Evolutionary conservation across 1,284 basidiomycete species (phyloP), one percentile per base, ranked within the genome.

Genomic region (Austropuccinia psidii): DNA sequence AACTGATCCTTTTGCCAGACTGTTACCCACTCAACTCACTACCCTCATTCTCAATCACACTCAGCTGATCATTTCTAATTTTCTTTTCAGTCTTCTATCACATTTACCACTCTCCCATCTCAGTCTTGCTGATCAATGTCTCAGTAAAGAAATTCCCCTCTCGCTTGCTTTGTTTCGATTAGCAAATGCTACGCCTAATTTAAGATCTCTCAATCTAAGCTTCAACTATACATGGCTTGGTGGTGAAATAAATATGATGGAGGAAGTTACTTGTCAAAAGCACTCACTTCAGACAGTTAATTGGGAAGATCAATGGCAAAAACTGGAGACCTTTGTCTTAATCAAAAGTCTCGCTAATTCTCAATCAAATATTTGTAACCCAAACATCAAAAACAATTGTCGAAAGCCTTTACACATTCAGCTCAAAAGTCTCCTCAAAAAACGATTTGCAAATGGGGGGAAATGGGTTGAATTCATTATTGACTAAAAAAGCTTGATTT

Each of bases 401-500:
- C n/a, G 35, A 19, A 8, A 27, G 47, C 47, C 9, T 50, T 50
- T 27, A 21, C 47, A 27, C 29, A 6, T 27, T 21, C 35, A 31
- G 54, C n/a, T n/a, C n/a, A 31, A 33, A 19, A 57, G 13, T 19
- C 29, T 57, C n/a, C 35, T 57, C 54, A 57, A 57, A 19, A 57
- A 24, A 29, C 21, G 54, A 33, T 33, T 57, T 33, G 54, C 29
- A 17, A 57, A 33, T n/a, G 31, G 31, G 29, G 54, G 54, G 5
- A 57, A 57, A 57, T 57, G 27, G 27, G 35, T 57, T 57, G 24
- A 57, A 8, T 57, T n/a, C n/a, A n/a, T n/a, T n/a, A n/a, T n/a
- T n/a, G n/a, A n/a, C n/a, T n/a, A n/a, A n/a, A n/a, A n/a, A n/a
- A n/a, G n/a, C n/a, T n/a, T n/a, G n/a, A n/a, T n/a, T n/a, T n/a